These are phyloP conservation scores for Venturia nashicola DNA, from an alignment of 2,329 filamentous ascomycete genomes.

Conservation along the genomic window DNA sequence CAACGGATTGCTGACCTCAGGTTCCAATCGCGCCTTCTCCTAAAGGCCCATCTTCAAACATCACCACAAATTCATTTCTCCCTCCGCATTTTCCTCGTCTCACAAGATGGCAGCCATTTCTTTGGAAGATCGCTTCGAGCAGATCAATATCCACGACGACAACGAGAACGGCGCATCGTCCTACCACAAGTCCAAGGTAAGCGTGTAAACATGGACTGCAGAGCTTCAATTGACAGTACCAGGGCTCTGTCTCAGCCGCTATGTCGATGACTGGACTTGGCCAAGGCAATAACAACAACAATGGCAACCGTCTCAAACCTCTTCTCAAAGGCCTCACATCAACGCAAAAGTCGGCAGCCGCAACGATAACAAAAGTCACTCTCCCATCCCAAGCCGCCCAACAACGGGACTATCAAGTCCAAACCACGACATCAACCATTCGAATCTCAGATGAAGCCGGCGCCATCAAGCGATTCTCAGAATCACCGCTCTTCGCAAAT, in stretches of 20 bases:
- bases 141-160: slow-evolving; percentile 8
- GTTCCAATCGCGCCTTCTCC: neutral
- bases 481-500: slow-evolving; percentile 23
- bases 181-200: slow-evolving; percentile 69
- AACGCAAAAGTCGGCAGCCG: slow-evolving; percentile 25
- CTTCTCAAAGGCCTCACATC: slow-evolving; percentile 62
- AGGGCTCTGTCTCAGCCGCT: slow-evolving; percentile 35
- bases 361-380: slow-evolving; percentile 50
- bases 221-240: slow-evolving; percentile 2
- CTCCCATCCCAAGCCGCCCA: slow-evolving; percentile 55
- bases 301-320: slow-evolving; percentile 54
- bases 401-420: slow-evolving; percentile 22
- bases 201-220: slow-evolving; percentile 8
- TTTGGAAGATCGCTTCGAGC: slow-evolving; percentile 8
- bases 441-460: slow-evolving; percentile 21
- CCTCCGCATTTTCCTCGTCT: neutral
- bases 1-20: neutral
- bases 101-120: neutral
- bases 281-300: slow-evolving; percentile 21
- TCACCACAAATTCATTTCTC: neutral
- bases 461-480: slow-evolving; percentile 38
- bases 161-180: slow-evolving; percentile 9
- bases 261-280: slow-evolving; percentile 37
- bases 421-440: slow-evolving; percentile 25
- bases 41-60: neutral